These are phyloP conservation scores for Luffa acutangula DNA, from an alignment of 306 rosid species.

Conservation along the genomic window DNA sequence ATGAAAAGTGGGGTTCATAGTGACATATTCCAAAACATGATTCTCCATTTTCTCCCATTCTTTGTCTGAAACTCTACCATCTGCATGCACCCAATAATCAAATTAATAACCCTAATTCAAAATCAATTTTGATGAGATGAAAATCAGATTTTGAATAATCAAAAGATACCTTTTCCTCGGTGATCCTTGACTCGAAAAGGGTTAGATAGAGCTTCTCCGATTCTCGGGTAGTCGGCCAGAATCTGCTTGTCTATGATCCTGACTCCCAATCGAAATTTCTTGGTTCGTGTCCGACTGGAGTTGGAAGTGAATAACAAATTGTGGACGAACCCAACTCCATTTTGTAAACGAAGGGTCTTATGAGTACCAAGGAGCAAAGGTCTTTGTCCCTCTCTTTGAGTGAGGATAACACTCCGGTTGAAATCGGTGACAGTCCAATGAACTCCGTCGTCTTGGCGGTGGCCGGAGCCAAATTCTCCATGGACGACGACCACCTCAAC, in stretches of 20 bases:
- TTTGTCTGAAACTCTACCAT: background rate
- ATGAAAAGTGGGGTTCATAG: background rate
- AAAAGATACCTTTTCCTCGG: background rate
- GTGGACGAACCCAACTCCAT: background rate
- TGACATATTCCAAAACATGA: background rate
- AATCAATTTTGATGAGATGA: no score
- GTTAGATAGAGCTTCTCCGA: background rate
- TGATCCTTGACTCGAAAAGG: background rate
- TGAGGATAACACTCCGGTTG: background rate
- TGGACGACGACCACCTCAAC: background rate
- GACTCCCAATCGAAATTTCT: background rate
- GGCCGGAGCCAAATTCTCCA: background rate
- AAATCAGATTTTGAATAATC: no score
- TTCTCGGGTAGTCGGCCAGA: background rate
- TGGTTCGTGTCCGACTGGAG: background rate
- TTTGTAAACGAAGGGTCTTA: background rate
- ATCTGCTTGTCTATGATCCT: background rate
- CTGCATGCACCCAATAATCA: background rate
- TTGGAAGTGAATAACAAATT: background rate
- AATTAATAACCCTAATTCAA: no score
- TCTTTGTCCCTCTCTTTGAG: background rate
- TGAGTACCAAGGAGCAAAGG: background rate
- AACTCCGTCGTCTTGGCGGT: background rate
- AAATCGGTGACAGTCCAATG: background rate
- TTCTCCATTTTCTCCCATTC: background rate